Evolutionary conservation across 1,284 basidiomycete species (phyloP), one percentile per base, ranked within the genome.

Genomic region (Neonothopanus nambi): DNA sequence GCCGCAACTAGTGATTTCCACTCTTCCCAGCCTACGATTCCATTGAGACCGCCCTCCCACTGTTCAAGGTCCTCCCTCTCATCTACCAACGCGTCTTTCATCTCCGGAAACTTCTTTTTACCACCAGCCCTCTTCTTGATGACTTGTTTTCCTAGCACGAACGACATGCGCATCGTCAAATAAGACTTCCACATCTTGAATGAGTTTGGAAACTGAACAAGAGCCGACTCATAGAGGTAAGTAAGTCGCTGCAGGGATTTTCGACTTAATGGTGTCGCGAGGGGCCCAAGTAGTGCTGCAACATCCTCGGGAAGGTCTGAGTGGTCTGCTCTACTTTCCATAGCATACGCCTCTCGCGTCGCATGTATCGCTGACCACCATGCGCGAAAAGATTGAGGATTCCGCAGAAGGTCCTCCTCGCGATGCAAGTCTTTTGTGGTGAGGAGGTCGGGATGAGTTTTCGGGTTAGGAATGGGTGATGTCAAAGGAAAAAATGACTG

Each of bases 141-240:
- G 9, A 82, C 70, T 12, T 73, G 76, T 58, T 79, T 89, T 0
- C 96, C 97, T 3, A 97, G 77, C 2, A 99, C 91, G 70, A 89
- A 98, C 2, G 82, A 79, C 77, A 92, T 89, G 21, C 97, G 82
- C 67, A 88, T 85, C 46, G 81, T 79, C 42, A 98, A 78, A 70
- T 99, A 99, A 0, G 90, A 84, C 65, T 93, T 93, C 97, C 97
- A 99, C 44, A 99, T 75, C 67, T 95, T 94, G 81, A 92, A 99
- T 12, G 88, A 93, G 15, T 81, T 84, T 0, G 96, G 91, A 64
- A 98, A 98, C 57, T 95, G 84, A 5, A 76, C 82, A 13, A 99
- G 78, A 0, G 95, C 95, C 30, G 93, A 80, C 71, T 99, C 97
- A 67, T 97, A 99, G 26, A 97, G 82, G 70, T 92, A 94, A 5